These are phyloP conservation scores for Periconia macrospinosa DNA, from an alignment of 2,329 filamentous ascomycete genomes.

Conservation along the genomic window DNA sequence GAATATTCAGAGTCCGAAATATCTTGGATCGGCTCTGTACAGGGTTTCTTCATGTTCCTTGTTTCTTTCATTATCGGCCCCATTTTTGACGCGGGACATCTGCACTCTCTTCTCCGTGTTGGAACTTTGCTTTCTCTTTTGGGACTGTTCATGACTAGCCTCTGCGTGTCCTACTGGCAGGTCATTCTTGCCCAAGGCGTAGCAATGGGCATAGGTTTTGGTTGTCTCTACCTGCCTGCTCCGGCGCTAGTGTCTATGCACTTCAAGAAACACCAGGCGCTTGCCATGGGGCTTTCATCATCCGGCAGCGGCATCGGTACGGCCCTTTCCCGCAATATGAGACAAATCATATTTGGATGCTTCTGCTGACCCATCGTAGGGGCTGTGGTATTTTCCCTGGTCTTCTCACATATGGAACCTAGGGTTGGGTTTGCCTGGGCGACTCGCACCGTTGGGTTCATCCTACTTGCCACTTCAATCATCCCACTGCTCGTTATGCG, in stretches of 20 bases:
- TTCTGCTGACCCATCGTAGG: neutral
- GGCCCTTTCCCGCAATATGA: neutral
- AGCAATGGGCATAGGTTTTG: constrained; percentile 18
- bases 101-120: constrained; percentile 32
- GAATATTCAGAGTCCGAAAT: constrained; percentile 29
- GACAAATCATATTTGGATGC: neutral
- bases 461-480: too few relatives aligned
- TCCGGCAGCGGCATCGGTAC: neutral
- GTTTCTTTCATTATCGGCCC: constrained; percentile 52
- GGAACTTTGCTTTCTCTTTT: constrained; percentile 46
- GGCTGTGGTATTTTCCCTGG: neutral
- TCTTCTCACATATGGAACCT: too few relatives aligned
- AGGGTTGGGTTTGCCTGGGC: too few relatives aligned
- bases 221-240: constrained; percentile 5
- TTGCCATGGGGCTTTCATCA: constrained; percentile 5
- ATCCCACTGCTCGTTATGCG: too few relatives aligned
- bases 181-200: constrained; percentile 21
- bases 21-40: constrained; percentile 52
- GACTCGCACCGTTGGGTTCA: too few relatives aligned
- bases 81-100: constrained; percentile 52
- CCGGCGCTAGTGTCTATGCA: constrained; percentile 5
- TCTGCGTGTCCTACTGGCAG: constrained; percentile 52
- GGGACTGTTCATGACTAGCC: constrained; percentile 52
- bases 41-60: constrained; percentile 52
- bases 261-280: constrained; percentile 3